Evolutionary conservation across 345 rosid species (phyloP), one percentile per base, ranked within the genome.

Genomic region (Euphorbia tirucalli): DNA sequence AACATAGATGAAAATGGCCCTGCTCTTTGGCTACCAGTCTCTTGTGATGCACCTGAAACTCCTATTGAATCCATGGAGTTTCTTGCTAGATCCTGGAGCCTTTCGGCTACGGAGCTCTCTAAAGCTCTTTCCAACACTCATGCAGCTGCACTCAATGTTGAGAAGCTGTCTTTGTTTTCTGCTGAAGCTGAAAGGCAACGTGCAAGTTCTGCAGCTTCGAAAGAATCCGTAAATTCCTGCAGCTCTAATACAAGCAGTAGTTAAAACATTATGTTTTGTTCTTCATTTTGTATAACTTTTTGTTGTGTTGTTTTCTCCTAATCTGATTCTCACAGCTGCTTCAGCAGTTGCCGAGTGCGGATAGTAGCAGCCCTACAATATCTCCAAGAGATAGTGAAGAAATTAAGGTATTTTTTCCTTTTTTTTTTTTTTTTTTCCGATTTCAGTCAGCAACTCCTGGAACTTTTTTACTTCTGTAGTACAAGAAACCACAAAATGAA

Each of bases 61-160:
- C 98, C 98, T 35, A 87, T 87, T 0, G 94, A 88, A 81, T 83
- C 96, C 30, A 91, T 93, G 98, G 98, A 91, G 91, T 93, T 87
- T 79, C 90, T 93, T 16, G 94, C 94, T 21, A 87, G 98, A 83
- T 93, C 98, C 66, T 91, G 98, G 98, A 93, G 97, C 74, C 79
- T 93, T 41, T 91, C 98, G 0, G 93, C 98, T 63, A 81, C 84
- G 75, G 96, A 93, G 81, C 89, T 93, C 65, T 90, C 98, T 0
- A 93, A 70, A 77, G 97, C 98, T 67, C 88, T 91, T 62, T 67
- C 84, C 67, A 79, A 54, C 70, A 78, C 83, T 1, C 73, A 73
- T 16, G 58, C 75, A 4, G 65, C 81, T 69, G 81, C 15, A 66
- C 75, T 19, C 73, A 67, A 66, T 3, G 68, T 60, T 64, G 82